Percentiles rank a stretch among this genome's conserved stretches.
phyloP scores from a whole-genome alignment of 768 basidiomycete species.

The Stropharia rugosoannulata region DNA sequence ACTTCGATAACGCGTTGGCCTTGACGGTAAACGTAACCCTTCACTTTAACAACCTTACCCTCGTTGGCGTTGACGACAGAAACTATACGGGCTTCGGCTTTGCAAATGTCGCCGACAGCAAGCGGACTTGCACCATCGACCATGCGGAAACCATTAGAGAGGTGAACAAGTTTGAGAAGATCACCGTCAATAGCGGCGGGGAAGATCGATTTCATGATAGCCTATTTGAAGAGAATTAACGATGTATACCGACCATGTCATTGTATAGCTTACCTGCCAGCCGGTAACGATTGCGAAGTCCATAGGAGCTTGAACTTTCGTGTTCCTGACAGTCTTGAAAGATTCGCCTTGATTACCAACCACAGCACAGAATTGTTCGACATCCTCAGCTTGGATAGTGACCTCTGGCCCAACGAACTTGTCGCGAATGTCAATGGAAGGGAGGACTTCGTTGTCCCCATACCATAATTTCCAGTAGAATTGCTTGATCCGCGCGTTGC shows the following conservation, averaged over 20 bases:
- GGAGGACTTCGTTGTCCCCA: conserved; percentile 77
- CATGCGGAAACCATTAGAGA: conserved; percentile 95
- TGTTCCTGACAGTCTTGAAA: conserved; percentile 78
- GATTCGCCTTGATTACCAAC: conserved; percentile 91
- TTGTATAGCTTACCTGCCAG: conserved; percentile 76
- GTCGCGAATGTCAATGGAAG: conserved; percentile 76
- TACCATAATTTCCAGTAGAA: conserved; percentile 99
- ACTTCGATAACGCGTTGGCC: conserved; percentile 89
- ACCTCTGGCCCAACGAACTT: conserved; percentile 88
- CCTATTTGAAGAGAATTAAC: conserved; percentile 43
- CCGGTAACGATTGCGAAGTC: conserved; percentile 98
- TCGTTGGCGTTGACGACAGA: conserved; percentile 89
- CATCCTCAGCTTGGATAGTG: conserved; percentile 67
- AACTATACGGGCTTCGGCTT: conserved; percentile 82
- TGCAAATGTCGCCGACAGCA: conserved; percentile 85
- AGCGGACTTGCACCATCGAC: conserved; percentile 77
- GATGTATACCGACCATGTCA: neutral
- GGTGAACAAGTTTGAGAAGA: conserved; percentile 91
- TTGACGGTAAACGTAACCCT: conserved; percentile 77
- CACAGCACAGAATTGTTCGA: conserved; percentile 90
- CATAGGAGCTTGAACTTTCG: conserved; percentile 87
- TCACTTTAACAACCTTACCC: conserved; percentile 92
- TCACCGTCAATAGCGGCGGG: conserved; percentile 90
- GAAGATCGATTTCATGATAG: conserved; percentile 99
- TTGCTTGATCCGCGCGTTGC: conserved; percentile 90